phyloP scores from a whole-genome alignment of 2,329 filamentous ascomycete genomes.

The Clarireedia sp. region DNA sequence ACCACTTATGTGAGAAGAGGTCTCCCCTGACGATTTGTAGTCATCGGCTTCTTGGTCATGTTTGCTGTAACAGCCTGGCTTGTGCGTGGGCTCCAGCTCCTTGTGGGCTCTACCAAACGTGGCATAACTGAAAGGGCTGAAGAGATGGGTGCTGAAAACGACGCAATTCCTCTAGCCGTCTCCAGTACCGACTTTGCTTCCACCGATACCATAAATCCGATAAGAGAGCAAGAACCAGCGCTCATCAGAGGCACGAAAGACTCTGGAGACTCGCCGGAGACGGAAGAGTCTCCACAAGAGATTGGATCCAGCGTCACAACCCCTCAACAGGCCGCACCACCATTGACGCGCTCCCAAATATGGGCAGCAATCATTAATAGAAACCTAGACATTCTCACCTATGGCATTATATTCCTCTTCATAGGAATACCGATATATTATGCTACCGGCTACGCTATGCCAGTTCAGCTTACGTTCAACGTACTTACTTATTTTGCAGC shows the following conservation, averaged over 20 bases:
- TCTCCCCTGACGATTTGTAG: conserved; percentile 28
- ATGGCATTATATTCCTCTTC: conserved; percentile 38
- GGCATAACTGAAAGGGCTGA: conserved; percentile 44
- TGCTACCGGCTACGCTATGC: conserved; percentile 41
- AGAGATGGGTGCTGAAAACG: conserved; percentile 38
- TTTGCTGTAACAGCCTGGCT: conserved; percentile 46
- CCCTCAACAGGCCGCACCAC: conserved; percentile 34
- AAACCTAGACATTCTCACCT: conserved; percentile 41
- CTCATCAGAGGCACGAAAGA: conserved; percentile 25
- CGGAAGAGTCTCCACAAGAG: conserved; percentile 5
- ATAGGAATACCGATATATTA: conserved; percentile 50
- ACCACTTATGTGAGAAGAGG: background rate
- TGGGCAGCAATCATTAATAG: conserved; percentile 42
- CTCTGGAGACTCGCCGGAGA: conserved; percentile 17
- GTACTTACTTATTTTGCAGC: conserved; percentile 45
- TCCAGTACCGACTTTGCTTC: conserved; percentile 15
- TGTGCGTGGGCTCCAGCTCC: conserved; percentile 44
- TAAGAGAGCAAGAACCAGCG: conserved; percentile 25
- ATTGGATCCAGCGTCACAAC: conserved; percentile 15
- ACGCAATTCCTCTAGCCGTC: conserved; percentile 40
- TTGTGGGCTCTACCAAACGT: conserved; percentile 45
- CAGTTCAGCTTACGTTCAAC: conserved; percentile 38
- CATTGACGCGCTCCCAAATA: conserved; percentile 38
- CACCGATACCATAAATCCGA: conserved; percentile 15
- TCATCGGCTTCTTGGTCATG: conserved; percentile 47